Base-by-base conservation (phyloP, 306 rosid genomes). In the Ammopiptanthus mongolicus region DNA sequence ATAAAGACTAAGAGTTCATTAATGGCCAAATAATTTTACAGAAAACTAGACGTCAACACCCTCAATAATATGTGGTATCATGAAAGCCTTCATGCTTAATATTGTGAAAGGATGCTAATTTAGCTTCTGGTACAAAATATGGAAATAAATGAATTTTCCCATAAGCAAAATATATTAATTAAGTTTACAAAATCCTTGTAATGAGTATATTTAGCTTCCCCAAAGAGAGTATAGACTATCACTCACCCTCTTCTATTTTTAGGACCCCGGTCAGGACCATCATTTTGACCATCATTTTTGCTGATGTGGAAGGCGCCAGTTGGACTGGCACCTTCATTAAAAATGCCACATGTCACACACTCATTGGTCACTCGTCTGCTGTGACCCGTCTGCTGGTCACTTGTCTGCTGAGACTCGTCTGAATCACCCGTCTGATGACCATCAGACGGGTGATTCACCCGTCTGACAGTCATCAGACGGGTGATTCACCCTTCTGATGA, bases 331-430 rank as follows among this genome's bases (percentile, higher is more conserved):
- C n/a, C n/a, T n/a, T n/a, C n/a, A n/a, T n/a, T n/a, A n/a, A n/a
- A n/a, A n/a, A n/a, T n/a, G n/a, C n/a, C n/a, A n/a, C 51, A 18
- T 74, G 84, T 83, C 86, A 93, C 80, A 95, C 98, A n/a, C n/a
- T n/a, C n/a, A n/a, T n/a, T n/a, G n/a, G n/a, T n/a, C n/a, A n/a
- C n/a, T n/a, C n/a, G n/a, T n/a, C n/a, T n/a, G n/a, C n/a, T n/a
- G n/a, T n/a, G n/a, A n/a, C n/a, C n/a, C n/a, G n/a, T n/a, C n/a
- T n/a, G n/a, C n/a, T n/a, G n/a, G n/a, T n/a, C n/a, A n/a, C n/a
- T n/a, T n/a, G n/a, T n/a, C n/a, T n/a, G n/a, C n/a, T n/a, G n/a
- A n/a, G n/a, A n/a, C n/a, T n/a, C n/a, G n/a, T n/a, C n/a, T n/a
- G n/a, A n/a, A n/a, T n/a, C n/a, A n/a, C n/a, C n/a, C n/a, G n/a